These are phyloP conservation scores for Grammothele lineata DNA, from an alignment of 768 basidiomycete species.

Conservation along the genomic window DNA sequence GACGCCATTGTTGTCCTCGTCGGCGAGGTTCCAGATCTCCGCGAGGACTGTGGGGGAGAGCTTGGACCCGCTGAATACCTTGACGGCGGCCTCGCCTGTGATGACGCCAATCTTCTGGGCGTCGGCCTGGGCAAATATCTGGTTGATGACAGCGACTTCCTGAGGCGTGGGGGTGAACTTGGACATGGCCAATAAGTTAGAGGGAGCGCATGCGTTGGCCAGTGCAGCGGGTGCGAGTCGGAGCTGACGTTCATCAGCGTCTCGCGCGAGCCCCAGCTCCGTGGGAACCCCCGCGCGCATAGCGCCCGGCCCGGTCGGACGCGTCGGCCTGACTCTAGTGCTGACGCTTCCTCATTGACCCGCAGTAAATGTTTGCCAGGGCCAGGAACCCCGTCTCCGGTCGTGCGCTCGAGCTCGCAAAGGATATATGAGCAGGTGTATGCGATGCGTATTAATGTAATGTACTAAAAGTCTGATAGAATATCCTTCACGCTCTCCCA, in stretches of 20 bases:
- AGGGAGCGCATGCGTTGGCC: slow-evolving; percentile 6
- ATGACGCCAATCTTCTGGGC: slow-evolving; percentile 77
- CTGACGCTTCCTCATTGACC: too few relatives aligned
- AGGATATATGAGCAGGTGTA: too few relatives aligned
- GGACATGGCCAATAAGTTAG: slow-evolving; percentile 32
- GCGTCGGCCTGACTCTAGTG: slow-evolving; percentile 2
- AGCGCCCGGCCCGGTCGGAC: too few relatives aligned
- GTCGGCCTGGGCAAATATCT: slow-evolving; percentile 73
- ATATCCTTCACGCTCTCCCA: slow-evolving; percentile 80
- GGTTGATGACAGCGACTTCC: slow-evolving; percentile 59
- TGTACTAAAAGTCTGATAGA: slow-evolving; percentile 56
- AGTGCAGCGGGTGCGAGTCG: slow-evolving; percentile 5
- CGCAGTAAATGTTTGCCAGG: too few relatives aligned
- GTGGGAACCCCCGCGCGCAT: slow-evolving; percentile 4
- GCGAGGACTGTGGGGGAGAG: slow-evolving; percentile 75
- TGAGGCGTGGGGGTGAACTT: slow-evolving; percentile 42
- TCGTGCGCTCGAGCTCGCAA: too few relatives aligned
- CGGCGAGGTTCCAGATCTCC: slow-evolving; percentile 91
- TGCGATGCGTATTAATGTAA: slow-evolving; percentile 10
- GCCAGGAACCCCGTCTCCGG: too few relatives aligned
- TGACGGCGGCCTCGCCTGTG: slow-evolving; percentile 89
- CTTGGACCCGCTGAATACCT: slow-evolving; percentile 79
- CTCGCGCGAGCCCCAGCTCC: slow-evolving; percentile 1
- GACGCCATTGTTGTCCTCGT: slow-evolving; percentile 92
- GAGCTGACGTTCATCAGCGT: slow-evolving; percentile 14